These are phyloP conservation scores for Trichosporon coremiiforme DNA, from an alignment of 1,284 basidiomycete genomes.

Conservation along the genomic window DNA sequence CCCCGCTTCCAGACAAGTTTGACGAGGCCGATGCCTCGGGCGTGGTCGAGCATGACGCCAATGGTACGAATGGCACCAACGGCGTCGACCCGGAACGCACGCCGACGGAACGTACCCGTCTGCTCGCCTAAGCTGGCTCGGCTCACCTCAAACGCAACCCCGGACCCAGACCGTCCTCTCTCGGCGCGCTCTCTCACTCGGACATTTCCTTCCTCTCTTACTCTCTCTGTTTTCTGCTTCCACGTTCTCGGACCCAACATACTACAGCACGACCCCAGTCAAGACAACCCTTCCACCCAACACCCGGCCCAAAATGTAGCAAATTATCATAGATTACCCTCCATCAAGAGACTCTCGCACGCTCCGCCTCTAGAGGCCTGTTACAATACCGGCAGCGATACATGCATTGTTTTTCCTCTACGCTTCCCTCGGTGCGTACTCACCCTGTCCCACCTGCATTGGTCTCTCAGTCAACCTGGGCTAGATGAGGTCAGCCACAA, in stretches of 20 bases:
- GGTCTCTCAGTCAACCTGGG: no score
- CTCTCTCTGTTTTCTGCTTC: no score
- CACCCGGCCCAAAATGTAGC: conserved; percentile 11
- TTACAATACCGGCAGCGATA: conserved; percentile 1
- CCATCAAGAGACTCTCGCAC: neutral
- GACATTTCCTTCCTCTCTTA: neutral
- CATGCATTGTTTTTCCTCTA: conserved; percentile 11
- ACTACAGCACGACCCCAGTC: no score
- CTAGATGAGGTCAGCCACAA: no score
- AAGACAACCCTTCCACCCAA: neutral
- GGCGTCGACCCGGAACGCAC: conserved; percentile 11
- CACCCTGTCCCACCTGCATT: neutral
- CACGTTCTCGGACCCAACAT: no score
- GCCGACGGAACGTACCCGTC: conserved; percentile 5
- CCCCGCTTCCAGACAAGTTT: conserved; percentile 27
- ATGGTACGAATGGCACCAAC: neutral
- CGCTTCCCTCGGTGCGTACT: no score
- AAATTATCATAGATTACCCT: neutral
- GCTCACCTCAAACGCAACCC: no score
- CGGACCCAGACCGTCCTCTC: no score
- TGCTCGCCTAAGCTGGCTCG: neutral
- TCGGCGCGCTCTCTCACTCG: no score
- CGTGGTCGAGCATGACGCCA: conserved; percentile 1
- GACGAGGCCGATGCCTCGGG: conserved; percentile 22
- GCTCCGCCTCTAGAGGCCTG: neutral